Conservation (phyloP, 768 basidiomycete species). For the Tricholoma sp. region DNA sequence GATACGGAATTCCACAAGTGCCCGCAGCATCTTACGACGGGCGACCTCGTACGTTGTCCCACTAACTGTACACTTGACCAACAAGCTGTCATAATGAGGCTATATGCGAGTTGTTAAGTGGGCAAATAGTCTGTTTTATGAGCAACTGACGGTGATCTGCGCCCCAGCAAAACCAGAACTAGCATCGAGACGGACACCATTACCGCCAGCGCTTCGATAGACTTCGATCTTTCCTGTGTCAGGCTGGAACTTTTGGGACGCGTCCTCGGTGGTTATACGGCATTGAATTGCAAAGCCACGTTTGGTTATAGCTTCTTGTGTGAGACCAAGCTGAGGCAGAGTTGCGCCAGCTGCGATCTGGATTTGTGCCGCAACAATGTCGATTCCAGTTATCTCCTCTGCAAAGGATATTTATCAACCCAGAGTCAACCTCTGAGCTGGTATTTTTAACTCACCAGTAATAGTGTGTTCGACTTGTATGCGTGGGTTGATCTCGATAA, state of each 20-base stretch:
- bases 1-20: constrained; percentile 99
- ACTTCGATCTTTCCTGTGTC: constrained; percentile 99
- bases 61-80: constrained; percentile 94
- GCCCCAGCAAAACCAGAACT: constrained; percentile 98
- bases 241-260: constrained; percentile 89
- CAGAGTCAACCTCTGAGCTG: constrained; percentile 1
- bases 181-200: constrained; percentile 95
- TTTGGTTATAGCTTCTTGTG: constrained; percentile 92
- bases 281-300: constrained; percentile 98
- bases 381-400: constrained; percentile 99
- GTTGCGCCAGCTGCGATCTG: constrained; percentile 99
- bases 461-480: constrained; percentile 99
- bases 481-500: constrained; percentile 99
- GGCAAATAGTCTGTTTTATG: background rate
- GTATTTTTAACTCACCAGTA: constrained; percentile 57
- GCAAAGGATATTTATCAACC: constrained; percentile 10
- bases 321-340: constrained; percentile 89
- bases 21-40: constrained; percentile 97
- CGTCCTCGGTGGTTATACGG: constrained; percentile 97
- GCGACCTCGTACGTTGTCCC: constrained; percentile 99
- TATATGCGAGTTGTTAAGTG: constrained; percentile 23
- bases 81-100: constrained; percentile 97
- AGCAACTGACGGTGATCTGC: constrained; percentile 77
- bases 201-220: constrained; percentile 97
- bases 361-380: constrained; percentile 98